A percentile compares a stretch with the other conserved stretches of the same genome.
Evolutionary conservation across 306 rosid genomes (phyloP).

Genomic region (Fragaria vesca): DNA sequence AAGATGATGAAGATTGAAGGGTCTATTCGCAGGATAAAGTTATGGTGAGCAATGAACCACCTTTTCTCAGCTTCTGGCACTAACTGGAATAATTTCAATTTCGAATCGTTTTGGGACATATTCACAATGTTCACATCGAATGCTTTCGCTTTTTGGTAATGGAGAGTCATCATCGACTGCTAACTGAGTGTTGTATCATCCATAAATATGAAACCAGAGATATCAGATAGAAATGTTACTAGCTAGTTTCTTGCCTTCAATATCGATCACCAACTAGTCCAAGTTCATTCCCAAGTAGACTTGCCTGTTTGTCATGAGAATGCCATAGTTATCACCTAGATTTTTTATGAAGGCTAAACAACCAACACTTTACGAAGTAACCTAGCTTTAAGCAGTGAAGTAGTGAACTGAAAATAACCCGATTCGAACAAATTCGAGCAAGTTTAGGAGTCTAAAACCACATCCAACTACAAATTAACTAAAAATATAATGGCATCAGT

Average conservation of each 20-base stretch:
- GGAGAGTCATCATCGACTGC: not conserved
- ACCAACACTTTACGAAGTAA: no score
- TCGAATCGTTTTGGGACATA: not conserved
- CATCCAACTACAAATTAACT: no score
- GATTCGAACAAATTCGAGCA: no score
- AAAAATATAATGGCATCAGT: no score
- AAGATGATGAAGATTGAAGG: not conserved
- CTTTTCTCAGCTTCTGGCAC: not conserved
- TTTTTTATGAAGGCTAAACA: no score
- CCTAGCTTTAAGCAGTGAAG: no score
- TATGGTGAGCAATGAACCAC: not conserved
- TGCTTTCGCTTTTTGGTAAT: not conserved
- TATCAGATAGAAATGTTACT: not conserved
- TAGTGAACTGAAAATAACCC: no score
- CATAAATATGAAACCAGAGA: not conserved
- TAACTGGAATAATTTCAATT: not conserved
- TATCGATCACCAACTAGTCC: no score
- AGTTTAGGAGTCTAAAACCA: no score
- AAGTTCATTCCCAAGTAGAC: no score
- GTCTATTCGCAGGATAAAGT: not conserved
- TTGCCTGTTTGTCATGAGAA: no score
- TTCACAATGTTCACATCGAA: not conserved
- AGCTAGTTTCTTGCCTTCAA: not conserved
- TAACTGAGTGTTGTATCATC: not conserved
- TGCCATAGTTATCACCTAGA: no score